A percentile compares a stretch with the other conserved stretches of the same genome.
phyloP scores from a whole-genome alignment of 2,329 filamentous ascomycete species.

The Rutstroemia sp. region DNA sequence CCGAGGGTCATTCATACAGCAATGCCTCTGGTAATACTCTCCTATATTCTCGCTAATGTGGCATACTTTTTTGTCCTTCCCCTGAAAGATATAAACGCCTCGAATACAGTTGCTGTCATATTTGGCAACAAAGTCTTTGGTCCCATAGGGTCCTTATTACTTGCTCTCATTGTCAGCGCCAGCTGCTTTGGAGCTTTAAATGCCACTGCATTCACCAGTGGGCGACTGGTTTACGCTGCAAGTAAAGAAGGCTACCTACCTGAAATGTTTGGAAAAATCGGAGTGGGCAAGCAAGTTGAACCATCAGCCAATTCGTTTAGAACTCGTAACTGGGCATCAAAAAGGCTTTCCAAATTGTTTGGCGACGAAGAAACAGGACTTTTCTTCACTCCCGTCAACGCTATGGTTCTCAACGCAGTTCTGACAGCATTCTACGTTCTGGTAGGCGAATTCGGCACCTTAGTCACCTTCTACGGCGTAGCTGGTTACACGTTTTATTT shows the following conservation, averaged over 20 bases:
- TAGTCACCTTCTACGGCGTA: conserved; percentile 95
- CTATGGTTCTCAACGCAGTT: conserved; percentile 71
- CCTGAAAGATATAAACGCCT: conserved; percentile 68
- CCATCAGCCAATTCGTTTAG: conserved; percentile 37
- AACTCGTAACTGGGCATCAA: conserved; percentile 50
- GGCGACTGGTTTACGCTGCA: conserved; percentile 85
- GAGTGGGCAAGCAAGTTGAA: conserved; percentile 46
- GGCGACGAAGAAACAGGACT: conserved; percentile 74
- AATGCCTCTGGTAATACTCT: conserved; percentile 86
- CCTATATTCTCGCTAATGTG: conserved; percentile 85
- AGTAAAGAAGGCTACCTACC: conserved; percentile 95
- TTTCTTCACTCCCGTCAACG: conserved; percentile 91
- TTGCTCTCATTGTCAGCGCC: conserved; percentile 82
- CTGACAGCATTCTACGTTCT: conserved; percentile 73
- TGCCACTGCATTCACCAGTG: conserved; percentile 87
- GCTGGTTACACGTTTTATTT: conserved; percentile 98
- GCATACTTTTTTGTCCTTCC: conserved; percentile 94
- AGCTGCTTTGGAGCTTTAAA: conserved; percentile 95
- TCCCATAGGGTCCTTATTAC: conserved; percentile 68
- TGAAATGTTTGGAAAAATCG: conserved; percentile 72
- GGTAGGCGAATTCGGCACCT: conserved; percentile 82
- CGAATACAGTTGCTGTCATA: conserved; percentile 92
- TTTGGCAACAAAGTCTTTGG: conserved; percentile 91
- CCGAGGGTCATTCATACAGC: conserved; percentile 94
- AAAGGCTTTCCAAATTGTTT: conserved; percentile 52